These are phyloP conservation scores for Calonectria ilicicola DNA, from an alignment of 2,329 filamentous ascomycete genomes.

Conservation along the genomic window DNA sequence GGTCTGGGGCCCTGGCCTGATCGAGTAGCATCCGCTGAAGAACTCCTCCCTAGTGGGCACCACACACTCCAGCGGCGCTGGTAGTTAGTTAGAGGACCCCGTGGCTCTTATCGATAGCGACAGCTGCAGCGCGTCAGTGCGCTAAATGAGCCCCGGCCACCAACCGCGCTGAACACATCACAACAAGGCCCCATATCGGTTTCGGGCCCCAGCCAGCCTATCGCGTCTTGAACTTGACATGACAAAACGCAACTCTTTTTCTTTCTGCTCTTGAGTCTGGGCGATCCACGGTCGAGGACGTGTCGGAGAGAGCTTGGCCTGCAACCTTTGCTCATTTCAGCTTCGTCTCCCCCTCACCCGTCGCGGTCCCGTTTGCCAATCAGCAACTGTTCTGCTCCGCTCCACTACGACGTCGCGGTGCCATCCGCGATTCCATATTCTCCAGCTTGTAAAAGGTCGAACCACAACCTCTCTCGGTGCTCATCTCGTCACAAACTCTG, in stretches of 20 bases:
- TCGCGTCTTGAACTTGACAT: slow-evolving; percentile 17
- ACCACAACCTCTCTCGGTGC: slow-evolving; percentile 12
- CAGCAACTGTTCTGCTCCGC: slow-evolving; percentile 11
- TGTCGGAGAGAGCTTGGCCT: neutral
- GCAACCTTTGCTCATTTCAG: neutral
- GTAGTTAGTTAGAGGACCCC: neutral
- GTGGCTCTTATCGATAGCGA: slow-evolving; percentile 4
- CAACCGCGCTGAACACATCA: slow-evolving; percentile 18
- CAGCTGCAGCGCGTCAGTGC: slow-evolving; percentile 13
- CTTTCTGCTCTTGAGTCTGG: neutral
- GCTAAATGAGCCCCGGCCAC: slow-evolving; percentile 7
- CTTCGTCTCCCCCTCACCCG: neutral
- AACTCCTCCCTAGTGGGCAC: neutral
- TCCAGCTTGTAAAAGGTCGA: slow-evolving; percentile 9
- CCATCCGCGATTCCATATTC: slow-evolving; percentile 16
- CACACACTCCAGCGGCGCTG: no score
- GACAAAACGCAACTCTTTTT: slow-evolving; percentile 2
- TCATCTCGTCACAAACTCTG: neutral
- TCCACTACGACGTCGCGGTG: slow-evolving; percentile 21
- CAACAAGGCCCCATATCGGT: slow-evolving; percentile 17
- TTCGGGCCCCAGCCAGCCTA: slow-evolving; percentile 3
- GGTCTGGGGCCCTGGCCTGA: neutral
- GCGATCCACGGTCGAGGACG: neutral
- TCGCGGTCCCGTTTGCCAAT: neutral
- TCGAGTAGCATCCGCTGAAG: neutral